Evolutionary conservation across 257 asterid genomes (phyloP), one percentile per base, ranked within the genome.

Genomic region (Solanum pinnatisectum): DNA sequence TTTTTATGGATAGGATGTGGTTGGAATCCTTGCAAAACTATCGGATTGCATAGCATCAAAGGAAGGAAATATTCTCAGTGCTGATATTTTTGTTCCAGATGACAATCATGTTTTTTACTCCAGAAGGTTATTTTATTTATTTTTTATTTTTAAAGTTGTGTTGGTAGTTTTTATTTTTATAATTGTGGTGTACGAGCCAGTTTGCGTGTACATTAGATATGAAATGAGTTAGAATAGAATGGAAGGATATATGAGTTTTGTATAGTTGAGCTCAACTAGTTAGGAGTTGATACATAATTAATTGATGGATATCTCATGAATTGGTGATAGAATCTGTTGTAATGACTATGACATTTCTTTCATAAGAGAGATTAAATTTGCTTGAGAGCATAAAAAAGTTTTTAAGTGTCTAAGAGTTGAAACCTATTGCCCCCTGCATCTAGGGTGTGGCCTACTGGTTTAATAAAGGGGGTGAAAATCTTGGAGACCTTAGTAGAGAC

Each of bases 71-170:
- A 97, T 97, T 90, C 98, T 95, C 40, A 92, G 23, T 87, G 98
- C 98, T 88, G 99, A 95, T 90, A 89, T 97, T 88, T 97, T 96
- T 85, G 99, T 97, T 86, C 99, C 99, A 1, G 97, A 97, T 83
- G 92, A 93, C 65, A 93, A 93, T 89, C 92, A 94, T 74, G 97
- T 93, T 32, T 97, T 97, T 91, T 97, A 96, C 91, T 94, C 98
- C 2, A 95, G 99, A 93, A 97, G 99, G 98, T 96, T 33, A 16
- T 22, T 72, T 59, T 87, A 14, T 46, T 25, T 22, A 25, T 25
- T n/a, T 13, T 39, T 42, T 42, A 11, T 11, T 42, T 44, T 46
- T 13, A 52, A 74, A 36, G 56, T 37, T 37, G 1, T 76, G 56
- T 49, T 49, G 59, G 22, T 8, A 20, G 67, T 8, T 59, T 59